Evolutionary conservation across 257 asterid genomes (phyloP).

Genomic region (Salvia rosmarinus): DNA sequence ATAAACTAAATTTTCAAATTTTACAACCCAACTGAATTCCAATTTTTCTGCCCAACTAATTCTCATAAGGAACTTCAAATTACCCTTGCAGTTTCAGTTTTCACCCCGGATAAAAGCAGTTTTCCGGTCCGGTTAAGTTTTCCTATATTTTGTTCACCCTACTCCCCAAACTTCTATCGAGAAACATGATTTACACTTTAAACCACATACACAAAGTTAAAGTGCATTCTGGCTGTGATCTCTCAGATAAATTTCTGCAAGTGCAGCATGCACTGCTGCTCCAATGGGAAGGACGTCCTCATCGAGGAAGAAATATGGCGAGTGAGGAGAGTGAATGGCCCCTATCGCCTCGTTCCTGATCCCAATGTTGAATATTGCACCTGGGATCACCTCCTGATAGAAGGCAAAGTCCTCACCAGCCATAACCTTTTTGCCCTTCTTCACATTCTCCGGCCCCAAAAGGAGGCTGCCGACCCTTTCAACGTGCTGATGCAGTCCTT

Average conservation of each 20-base stretch:
- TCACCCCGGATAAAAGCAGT: neutral
- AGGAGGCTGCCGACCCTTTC: conserved; percentile 61
- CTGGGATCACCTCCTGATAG: conserved; percentile 75
- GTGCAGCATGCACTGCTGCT: conserved; percentile 56
- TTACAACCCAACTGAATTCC: no score
- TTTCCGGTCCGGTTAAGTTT: neutral
- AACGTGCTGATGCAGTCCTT: conserved; percentile 56
- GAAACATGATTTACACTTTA: neutral
- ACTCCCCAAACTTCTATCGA: no score
- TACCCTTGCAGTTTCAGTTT: no score
- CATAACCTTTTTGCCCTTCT: conserved; percentile 53
- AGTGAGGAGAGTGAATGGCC: conserved; percentile 66
- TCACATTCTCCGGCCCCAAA: conserved; percentile 57
- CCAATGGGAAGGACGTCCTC: conserved; percentile 79
- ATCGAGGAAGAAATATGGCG: conserved; percentile 79
- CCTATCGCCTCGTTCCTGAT: conserved; percentile 69
- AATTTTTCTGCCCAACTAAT: no score
- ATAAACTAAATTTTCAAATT: no score
- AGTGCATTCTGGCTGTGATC: conserved; percentile 30
- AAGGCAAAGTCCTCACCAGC: conserved; percentile 90
- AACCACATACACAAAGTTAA: no score
- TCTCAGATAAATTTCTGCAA: conserved; percentile 42
- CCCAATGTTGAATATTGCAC: conserved; percentile 63
- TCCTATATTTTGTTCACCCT: neutral
- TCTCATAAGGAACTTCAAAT: no score